phyloP scores from a whole-genome alignment of 2,329 filamentous ascomycete species.

The Fusarium phyllophilum region DNA sequence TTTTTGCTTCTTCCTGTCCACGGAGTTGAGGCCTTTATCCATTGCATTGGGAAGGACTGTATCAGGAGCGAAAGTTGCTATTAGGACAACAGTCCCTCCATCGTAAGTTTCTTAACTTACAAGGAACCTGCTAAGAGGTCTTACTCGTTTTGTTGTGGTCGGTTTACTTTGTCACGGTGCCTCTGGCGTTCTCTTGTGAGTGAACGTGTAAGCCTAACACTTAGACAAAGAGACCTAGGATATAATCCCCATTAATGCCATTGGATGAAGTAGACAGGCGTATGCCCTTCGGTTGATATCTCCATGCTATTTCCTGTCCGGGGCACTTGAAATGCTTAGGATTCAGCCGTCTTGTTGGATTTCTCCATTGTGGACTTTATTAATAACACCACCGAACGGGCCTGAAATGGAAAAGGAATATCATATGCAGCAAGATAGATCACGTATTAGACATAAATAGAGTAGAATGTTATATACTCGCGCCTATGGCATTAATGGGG shows the following conservation, averaged over 20 bases:
- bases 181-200: background rate
- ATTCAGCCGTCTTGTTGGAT: no score
- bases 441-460: no score
- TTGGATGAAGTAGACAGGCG: no score
- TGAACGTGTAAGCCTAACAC: background rate
- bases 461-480: no score
- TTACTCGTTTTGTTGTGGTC: background rate
- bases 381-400: no score
- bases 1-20: conserved; percentile 5
- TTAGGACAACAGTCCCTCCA: background rate
- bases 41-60: background rate
- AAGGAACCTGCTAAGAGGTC: conserved; percentile 1
- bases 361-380: no score
- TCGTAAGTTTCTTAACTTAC: background rate
- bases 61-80: background rate
- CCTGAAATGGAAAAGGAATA: no score
- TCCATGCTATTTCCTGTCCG: no score
- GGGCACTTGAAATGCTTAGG: no score
- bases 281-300: no score
- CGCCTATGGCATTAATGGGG: no score
- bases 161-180: background rate
- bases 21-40: background rate
- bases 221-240: background rate
- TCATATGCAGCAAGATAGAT: no score
- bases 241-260: background rate